Conservation (phyloP, 2,329 filamentous ascomycete species). For the Xylariaceae sp. region DNA sequence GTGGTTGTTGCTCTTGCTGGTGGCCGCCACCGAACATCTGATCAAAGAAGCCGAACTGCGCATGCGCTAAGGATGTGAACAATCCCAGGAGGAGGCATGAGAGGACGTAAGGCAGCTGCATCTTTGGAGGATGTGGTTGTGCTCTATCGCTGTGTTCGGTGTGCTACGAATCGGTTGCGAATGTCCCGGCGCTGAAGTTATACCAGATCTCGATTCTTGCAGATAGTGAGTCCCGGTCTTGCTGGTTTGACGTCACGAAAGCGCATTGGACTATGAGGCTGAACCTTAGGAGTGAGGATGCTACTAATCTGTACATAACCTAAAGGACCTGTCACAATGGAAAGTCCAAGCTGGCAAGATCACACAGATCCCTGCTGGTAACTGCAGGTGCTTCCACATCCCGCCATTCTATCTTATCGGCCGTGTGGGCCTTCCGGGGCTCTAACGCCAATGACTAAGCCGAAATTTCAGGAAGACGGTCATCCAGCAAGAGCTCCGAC, state of each 20-base stretch:
- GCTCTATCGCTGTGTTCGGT: too few species aligned
- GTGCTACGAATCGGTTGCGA: too few species aligned
- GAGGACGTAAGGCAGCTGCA: conserved; percentile 28
- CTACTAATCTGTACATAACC: background rate
- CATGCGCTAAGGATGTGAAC: conserved; percentile 50
- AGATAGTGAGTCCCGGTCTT: too few species aligned
- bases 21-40: conserved; percentile 81
- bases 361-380: background rate
- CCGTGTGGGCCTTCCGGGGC: background rate
- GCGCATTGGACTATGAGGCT: too few species aligned
- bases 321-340: background rate
- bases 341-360: conserved; percentile 23
- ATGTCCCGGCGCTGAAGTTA: too few species aligned
- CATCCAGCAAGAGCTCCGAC: conserved; percentile 10
- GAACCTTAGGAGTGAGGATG: background rate
- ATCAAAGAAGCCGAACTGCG: conserved; percentile 97
- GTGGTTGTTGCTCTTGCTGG: conserved; percentile 56
- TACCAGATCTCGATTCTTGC: too few species aligned
- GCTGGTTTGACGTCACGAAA: too few species aligned
- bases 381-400: conserved; percentile 1
- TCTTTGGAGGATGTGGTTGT: conserved; percentile 17
- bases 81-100: conserved; percentile 54
- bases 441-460: conserved; percentile 32
- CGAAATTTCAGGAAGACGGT: conserved; percentile 29
- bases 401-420: conserved; percentile 5